Evolutionary conservation across 2,329 filamentous ascomycete species (phyloP).

Genomic region (Alternaria atra): DNA sequence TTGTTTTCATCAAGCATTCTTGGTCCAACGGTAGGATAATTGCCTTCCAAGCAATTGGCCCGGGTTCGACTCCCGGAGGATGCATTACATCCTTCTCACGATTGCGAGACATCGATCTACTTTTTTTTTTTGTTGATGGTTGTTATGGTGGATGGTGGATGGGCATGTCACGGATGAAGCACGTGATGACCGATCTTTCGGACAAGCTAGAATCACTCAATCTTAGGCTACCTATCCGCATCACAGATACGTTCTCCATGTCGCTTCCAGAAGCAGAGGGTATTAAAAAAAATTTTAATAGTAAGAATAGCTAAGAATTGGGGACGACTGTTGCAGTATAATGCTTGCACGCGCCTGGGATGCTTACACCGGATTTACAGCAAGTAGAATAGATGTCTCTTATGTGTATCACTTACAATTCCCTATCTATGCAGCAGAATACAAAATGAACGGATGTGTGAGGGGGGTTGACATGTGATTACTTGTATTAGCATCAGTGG

Average conservation of each 20-base stretch:
- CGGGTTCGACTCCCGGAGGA: constrained; percentile 29
- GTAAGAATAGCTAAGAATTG: too few species aligned
- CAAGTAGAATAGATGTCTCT: not conserved
- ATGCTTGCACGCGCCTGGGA: too few species aligned
- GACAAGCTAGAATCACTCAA: too few species aligned
- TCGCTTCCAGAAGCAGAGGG: too few species aligned
- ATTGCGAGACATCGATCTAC: constrained; percentile 4
- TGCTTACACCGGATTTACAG: not conserved
- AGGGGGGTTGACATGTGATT: too few species aligned
- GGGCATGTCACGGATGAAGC: too few species aligned
- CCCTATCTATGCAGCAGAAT: not conserved
- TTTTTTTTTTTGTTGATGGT: constrained; percentile 4
- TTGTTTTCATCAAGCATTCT: constrained; percentile 24
- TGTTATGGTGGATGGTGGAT: too few species aligned
- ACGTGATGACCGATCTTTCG: too few species aligned
- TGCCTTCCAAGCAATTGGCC: constrained; percentile 29
- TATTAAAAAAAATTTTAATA: too few species aligned
- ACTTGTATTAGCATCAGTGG: not conserved
- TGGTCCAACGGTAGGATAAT: constrained; percentile 27
- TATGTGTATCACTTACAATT: not conserved
- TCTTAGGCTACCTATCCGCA: too few species aligned
- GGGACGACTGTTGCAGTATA: too few species aligned
- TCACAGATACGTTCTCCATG: too few species aligned
- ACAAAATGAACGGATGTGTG: not conserved
- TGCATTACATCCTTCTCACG: constrained; percentile 20